Evolutionary conservation across 371 early-diverging fungal species (phyloP), one percentile per base, ranked within the genome.

Genomic region (Mortierella polycephala): DNA sequence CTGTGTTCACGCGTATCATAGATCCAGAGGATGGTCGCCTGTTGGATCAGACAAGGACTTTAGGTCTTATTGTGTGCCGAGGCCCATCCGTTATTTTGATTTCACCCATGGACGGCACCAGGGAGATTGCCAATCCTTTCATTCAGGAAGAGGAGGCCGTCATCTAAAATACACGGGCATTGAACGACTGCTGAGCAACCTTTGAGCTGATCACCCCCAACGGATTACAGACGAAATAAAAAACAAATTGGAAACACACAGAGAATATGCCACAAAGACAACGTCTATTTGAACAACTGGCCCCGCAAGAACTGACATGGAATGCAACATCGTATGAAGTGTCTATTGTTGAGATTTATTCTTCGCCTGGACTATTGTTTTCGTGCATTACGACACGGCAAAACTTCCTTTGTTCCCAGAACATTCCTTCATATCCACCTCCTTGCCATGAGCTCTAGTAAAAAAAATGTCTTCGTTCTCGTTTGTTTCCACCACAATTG

Each of bases 91-190:
- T 98, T 64, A 94, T 96, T 53, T 81, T 94, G 70, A 92, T 98
- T 57, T 94, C 96, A 55, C 98, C 98, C 16, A 84, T 92, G 37
- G 98, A 98, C 72, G 98, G 97, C 40, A 89, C 90, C 39, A 91
- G 95, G 71, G 94, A 95, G 82, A 98, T 97, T 59, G 93, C 89
- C 44, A 96, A 97, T 69, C 98, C 98, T 30, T 97, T 97, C 73
- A 74, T 91, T 16, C 83, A 85, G 55, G 87, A 85, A 20, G 83
- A 82, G 60, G 74, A 74, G 40, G 59, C 73, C 1, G 74, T 77
- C 53, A 74, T 76, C 42, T 74, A 66, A 74, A 60, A 14, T 20
- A 46, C 8, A 30, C 1, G 12, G 30, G 4, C 30, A 4, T 30
- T 30, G 30, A 30, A 30, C 30, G 30, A 30, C 30, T 30, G 30